Percentiles rank a stretch among this genome's conserved stretches.
Evolutionary conservation across 1,284 basidiomycete genomes (phyloP).

Genomic region (Omphalotus olearius): DNA sequence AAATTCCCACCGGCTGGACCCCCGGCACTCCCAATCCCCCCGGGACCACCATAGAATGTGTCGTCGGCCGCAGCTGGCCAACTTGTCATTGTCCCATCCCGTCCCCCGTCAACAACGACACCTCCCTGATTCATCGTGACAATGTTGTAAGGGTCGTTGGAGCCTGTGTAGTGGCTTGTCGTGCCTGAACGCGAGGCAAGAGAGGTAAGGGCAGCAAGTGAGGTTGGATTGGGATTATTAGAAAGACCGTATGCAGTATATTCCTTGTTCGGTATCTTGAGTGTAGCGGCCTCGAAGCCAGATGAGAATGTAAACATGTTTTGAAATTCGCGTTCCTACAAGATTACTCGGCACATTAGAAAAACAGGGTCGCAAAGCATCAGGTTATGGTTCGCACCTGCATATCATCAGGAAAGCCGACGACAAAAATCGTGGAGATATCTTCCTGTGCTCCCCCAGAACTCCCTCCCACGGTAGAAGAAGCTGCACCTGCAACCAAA

Average conservation of each 20-base stretch:
- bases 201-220: constrained; percentile 24
- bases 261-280: constrained; percentile 94
- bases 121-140: constrained; percentile 76
- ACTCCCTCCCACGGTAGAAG: constrained; percentile 21
- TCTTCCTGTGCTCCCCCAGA: constrained; percentile 60
- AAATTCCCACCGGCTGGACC: constrained; percentile 18
- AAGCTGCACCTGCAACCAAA: constrained; percentile 22
- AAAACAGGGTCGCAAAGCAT: constrained; percentile 13
- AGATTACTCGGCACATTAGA: constrained; percentile 5
- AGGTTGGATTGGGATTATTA: constrained; percentile 18
- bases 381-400: constrained; percentile 53
- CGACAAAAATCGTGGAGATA: constrained; percentile 97
- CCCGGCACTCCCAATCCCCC: constrained; percentile 11
- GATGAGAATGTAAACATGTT: constrained; percentile 98
- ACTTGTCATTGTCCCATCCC: constrained; percentile 62
- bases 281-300: constrained; percentile 95
- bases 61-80: constrained; percentile 49
- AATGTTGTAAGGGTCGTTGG: constrained; percentile 75
- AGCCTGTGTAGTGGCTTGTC: constrained; percentile 32
- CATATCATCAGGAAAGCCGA: constrained; percentile 99
- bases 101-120: constrained; percentile 65
- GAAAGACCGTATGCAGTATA: constrained; percentile 62
- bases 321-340: constrained; percentile 94
- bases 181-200: constrained; percentile 25
- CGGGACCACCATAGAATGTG: constrained; percentile 2